A percentile compares a stretch with the other conserved stretches of the same genome.
Evolutionary conservation across 208 protist genomes (phyloP).

Genomic region (Crithidia brevicula): DNA sequence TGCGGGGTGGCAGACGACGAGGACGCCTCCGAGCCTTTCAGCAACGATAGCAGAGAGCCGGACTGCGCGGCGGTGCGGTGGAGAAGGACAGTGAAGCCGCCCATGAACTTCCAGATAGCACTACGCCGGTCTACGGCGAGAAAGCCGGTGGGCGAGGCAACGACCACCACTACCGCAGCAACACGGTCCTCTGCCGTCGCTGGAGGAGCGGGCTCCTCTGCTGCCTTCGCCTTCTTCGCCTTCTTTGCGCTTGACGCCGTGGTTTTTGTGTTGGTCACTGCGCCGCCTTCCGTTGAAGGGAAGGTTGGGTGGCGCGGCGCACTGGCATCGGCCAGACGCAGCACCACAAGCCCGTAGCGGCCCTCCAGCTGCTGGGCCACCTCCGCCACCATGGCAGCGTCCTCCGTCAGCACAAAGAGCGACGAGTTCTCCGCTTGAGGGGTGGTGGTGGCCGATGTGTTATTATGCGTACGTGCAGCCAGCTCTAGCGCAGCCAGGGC

Average conservation of each 20-base stretch:
- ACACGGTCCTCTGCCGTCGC: background rate
- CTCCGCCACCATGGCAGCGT: constrained; percentile 20
- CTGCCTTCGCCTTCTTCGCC: constrained; percentile 9
- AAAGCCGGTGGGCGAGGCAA: constrained; percentile 55
- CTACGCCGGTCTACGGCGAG: constrained; percentile 56
- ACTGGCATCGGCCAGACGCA: constrained; percentile 26
- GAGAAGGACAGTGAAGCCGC: constrained; percentile 38
- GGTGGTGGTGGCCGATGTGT: background rate
- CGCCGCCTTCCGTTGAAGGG: background rate
- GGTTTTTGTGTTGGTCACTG: background rate
- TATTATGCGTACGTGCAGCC: constrained; percentile 1
- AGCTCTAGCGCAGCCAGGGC: constrained; percentile 45
- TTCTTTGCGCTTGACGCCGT: background rate
- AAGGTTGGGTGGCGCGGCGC: constrained; percentile 22
- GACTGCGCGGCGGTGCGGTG: background rate
- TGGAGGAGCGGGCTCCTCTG: no score
- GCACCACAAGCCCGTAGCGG: constrained; percentile 33
- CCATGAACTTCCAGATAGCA: constrained; percentile 78
- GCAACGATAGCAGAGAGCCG: constrained; percentile 5
- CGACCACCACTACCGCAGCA: constrained; percentile 33
- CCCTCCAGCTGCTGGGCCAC: constrained; percentile 30
- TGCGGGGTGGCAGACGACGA: constrained; percentile 2
- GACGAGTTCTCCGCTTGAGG: constrained; percentile 8
- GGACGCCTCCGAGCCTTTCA: constrained; percentile 1
- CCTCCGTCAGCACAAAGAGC: constrained; percentile 56